These are phyloP conservation scores for Plasmodium malariae DNA, from an alignment of 169 alveolate genomes.

Conservation along the genomic window DNA sequence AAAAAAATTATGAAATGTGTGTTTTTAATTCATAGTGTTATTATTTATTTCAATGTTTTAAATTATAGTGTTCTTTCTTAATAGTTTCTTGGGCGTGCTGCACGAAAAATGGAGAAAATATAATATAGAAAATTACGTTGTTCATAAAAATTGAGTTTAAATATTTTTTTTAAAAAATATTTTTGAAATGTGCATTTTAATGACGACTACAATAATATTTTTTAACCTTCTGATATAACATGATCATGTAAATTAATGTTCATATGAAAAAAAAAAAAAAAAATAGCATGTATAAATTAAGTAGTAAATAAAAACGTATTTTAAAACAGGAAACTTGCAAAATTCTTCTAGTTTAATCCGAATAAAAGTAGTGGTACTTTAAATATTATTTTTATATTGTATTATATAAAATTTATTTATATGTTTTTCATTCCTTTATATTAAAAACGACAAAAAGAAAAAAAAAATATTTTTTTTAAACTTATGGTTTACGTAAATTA, in stretches of 20 bases:
- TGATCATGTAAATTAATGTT: too few relatives aligned
- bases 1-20: conserved; percentile 5
- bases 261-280: too few relatives aligned
- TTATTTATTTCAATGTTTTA: conserved; percentile 21
- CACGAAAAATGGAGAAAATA: conserved; percentile 4
- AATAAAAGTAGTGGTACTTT: too few relatives aligned
- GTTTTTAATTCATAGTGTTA: neutral
- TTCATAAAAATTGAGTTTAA: neutral
- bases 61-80: neutral
- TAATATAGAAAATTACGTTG: conserved; percentile 8
- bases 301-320: too few relatives aligned
- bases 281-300: too few relatives aligned
- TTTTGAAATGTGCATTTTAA: too few relatives aligned
- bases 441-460: neutral
- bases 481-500: too few relatives aligned
- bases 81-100: neutral
- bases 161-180: neutral
- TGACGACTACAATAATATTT: too few relatives aligned
- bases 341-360: too few relatives aligned
- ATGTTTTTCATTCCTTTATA: neutral
- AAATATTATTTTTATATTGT: neutral
- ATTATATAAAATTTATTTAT: neutral
- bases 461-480: neutral
- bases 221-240: too few relatives aligned
- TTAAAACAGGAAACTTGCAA: too few relatives aligned